Base-by-base conservation (phyloP, 805 yeast species). In the Naumovozyma baii region DNA sequence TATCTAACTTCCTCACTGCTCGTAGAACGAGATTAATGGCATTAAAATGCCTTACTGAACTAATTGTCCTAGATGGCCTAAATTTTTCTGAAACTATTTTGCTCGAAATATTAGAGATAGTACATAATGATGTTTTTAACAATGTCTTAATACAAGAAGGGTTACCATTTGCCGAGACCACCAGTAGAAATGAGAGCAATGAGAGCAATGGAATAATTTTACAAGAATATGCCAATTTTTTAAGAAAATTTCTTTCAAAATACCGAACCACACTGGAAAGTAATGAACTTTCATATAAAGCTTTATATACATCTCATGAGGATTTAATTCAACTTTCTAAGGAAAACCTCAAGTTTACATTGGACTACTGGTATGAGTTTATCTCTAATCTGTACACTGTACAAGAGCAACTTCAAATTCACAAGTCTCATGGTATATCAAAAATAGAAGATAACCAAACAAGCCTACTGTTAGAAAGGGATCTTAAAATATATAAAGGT, bases 161-260 rank as follows among this genome's bases (percentile, higher is more conserved):
- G n/a, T n/a, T n/a, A n/a, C n/a, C n/a, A n/a, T n/a, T n/a, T n/a
- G n/a, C n/a, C n/a, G n/a, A n/a, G n/a, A n/a, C n/a, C n/a, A n/a
- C n/a, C n/a, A n/a, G n/a, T n/a, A n/a, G n/a, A n/a, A n/a, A n/a
- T n/a, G n/a, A n/a, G n/a, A n/a, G n/a, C n/a, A n/a, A n/a, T n/a
- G n/a, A n/a, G n/a, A n/a, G n/a, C n/a, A n/a, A n/a, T n/a, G 97
- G 92, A 68, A 85, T 86, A 26, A 87, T 87, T 57, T 73, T 90
- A 49, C 95, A 90, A 64, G 95, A 90, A 66, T 73, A 90, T 53
- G 92, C 96, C n/a, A 78, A 88, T 78, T 90, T 79, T 60, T 69
- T 90, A 50, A 79, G 90, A 40, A 83, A 94, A 2, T 88, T 83
- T 54, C 66, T 90, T 47, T 65, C 79, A 26, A 77, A 76, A 57